Conservation (phyloP, 257 asterid species). For the Scutellaria galericulata region DNA sequence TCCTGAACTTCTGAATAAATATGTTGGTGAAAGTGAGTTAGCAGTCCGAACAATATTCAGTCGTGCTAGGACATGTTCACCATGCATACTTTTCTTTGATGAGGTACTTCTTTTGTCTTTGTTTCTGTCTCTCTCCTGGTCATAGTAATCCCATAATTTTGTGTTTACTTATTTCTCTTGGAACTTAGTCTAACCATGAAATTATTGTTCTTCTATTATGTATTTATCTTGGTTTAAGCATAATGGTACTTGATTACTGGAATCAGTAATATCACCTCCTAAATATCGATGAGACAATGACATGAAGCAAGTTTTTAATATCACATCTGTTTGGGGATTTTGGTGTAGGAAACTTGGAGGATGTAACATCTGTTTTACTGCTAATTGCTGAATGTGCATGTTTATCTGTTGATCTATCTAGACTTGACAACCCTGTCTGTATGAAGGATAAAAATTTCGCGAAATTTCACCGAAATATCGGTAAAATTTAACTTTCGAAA, state of each 20-base stretch:
- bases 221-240: neutral
- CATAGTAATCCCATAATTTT: conserved; percentile 9
- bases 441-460: no score
- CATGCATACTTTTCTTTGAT: conserved; percentile 93
- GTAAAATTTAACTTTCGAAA: no score
- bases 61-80: conserved; percentile 94
- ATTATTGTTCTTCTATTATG: neutral
- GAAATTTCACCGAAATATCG: no score
- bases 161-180: neutral
- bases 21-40: conserved; percentile 95
- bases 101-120: conserved; percentile 56
- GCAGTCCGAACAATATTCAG: conserved; percentile 76
- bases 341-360: conserved; percentile 41
- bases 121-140: neutral
- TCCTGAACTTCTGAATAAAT: conserved; percentile 84
- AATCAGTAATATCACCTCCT: neutral
- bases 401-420: conserved; percentile 40
- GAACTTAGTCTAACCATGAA: neutral
- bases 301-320: no score
- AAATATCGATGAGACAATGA: neutral
- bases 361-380: neutral
- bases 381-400: conserved; percentile 32
- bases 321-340: conserved; percentile 43
- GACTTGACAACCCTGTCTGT: conserved; percentile 37
- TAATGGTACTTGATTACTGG: neutral